Evolutionary conservation across 129 eudicot species (phyloP).

Genomic region (Deinandra increscens): DNA sequence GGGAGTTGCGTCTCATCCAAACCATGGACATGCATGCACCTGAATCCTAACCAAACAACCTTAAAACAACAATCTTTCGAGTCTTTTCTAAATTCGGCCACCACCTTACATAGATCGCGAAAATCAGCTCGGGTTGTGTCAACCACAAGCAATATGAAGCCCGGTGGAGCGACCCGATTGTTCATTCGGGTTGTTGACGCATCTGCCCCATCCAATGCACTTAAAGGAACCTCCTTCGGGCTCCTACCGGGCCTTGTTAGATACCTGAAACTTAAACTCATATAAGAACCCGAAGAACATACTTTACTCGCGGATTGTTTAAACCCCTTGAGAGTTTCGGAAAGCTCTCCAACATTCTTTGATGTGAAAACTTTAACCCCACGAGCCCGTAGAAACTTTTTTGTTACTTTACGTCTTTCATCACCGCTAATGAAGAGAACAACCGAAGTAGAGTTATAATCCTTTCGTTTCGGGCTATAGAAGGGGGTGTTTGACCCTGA

Average conservation of each 20-base stretch:
- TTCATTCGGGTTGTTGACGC: slow-evolving; percentile 1
- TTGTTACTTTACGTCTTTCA: slow-evolving; percentile 34
- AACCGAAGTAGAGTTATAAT: slow-evolving; percentile 1
- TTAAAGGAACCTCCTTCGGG: slow-evolving; percentile 47
- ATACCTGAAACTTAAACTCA: slow-evolving; percentile 23
- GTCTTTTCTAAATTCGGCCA: slow-evolving; percentile 61
- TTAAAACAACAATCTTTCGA: slow-evolving; percentile 13
- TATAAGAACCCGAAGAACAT: slow-evolving; percentile 32
- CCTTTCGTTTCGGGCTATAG: slow-evolving; percentile 19
- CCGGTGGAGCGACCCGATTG: neutral
- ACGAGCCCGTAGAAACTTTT: slow-evolving; percentile 39
- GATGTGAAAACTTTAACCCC: slow-evolving; percentile 43
- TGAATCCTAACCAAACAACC: slow-evolving; percentile 62
- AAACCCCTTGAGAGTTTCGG: slow-evolving; percentile 37
- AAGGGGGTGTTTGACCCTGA: slow-evolving; percentile 24
- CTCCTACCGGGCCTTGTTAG: slow-evolving; percentile 21
- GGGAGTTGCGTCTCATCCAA: slow-evolving; percentile 56
- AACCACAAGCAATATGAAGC: slow-evolving; percentile 45
- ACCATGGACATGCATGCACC: slow-evolving; percentile 37
- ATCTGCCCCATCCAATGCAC: slow-evolving; percentile 50
- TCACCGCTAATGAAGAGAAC: slow-evolving; percentile 40
- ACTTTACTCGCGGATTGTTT: slow-evolving; percentile 18
- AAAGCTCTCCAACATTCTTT: slow-evolving; percentile 33
- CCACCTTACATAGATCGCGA: slow-evolving; percentile 33
- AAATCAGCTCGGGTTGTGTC: slow-evolving; percentile 53